Conservation (phyloP, 495 filamentous ascomycete species). For the Hypoxylon perforatum region DNA sequence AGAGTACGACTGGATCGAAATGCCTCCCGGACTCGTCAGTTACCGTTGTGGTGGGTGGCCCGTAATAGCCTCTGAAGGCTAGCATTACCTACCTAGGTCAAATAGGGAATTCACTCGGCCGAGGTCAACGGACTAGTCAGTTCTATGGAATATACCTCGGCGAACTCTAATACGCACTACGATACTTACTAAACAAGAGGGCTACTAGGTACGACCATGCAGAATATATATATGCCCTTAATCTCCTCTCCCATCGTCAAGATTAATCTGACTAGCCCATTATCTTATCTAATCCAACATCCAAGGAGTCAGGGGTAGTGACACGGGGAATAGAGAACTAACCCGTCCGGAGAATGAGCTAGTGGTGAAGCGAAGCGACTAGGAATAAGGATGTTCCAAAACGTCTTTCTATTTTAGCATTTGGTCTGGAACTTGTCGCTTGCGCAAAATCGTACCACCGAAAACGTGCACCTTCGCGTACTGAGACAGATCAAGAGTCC, state of each 20-base stretch:
- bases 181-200: too few species aligned
- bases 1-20: too few species aligned
- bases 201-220: too few species aligned
- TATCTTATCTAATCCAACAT: neutral
- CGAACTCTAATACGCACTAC: too few species aligned
- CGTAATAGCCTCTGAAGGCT: too few species aligned
- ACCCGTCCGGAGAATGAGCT: neutral
- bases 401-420: slow-evolving; percentile 11
- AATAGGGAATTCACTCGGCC: too few species aligned
- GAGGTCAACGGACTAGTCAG: too few species aligned
- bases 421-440: neutral
- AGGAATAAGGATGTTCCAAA: slow-evolving; percentile 15
- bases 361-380: slow-evolving; percentile 5
- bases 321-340: neutral
- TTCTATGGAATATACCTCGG: too few species aligned
- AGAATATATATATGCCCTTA: too few species aligned
- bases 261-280: neutral
- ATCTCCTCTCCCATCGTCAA: neutral
- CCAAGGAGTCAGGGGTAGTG: neutral
- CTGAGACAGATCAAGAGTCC: neutral
- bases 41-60: too few species aligned
- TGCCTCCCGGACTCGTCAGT: too few species aligned
- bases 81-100: too few species aligned
- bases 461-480: neutral
- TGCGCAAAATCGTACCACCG: neutral